Conservation (phyloP, 139 green algal genomes). For the Trebouxia sp. region DNA sequence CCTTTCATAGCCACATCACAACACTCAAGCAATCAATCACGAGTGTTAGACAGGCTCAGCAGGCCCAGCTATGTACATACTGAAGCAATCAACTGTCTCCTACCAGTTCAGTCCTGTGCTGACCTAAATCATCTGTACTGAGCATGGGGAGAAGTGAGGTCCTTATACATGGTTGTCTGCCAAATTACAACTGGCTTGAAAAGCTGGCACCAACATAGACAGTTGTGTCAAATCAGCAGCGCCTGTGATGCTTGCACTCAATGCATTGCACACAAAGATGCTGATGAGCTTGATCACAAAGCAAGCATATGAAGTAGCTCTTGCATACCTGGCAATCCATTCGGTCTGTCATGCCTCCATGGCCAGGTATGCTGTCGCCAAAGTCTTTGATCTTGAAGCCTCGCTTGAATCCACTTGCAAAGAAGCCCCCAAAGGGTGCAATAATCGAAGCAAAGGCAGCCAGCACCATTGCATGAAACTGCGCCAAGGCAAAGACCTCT, state of each 20-base stretch:
- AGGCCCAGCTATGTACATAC: too few relatives aligned
- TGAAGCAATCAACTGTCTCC: too few relatives aligned
- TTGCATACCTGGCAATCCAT: constrained; percentile 93
- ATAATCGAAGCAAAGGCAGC: constrained; percentile 93
- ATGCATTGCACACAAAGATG: not conserved
- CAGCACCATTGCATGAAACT: constrained; percentile 66
- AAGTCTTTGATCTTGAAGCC: constrained; percentile 99
- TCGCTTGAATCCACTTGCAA: constrained; percentile 97
- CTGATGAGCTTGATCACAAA: not conserved
- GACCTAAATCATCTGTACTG: too few relatives aligned
- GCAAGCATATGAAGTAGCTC: not conserved
- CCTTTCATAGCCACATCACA: too few relatives aligned
- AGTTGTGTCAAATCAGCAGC: not conserved
- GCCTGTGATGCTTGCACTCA: not conserved
- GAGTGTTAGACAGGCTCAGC: too few relatives aligned
- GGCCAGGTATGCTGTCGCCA: constrained; percentile 95
- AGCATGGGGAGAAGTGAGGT: too few relatives aligned
- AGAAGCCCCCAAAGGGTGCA: constrained; percentile 98
- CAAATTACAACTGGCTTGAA: too few relatives aligned
- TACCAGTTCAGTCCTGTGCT: too few relatives aligned
- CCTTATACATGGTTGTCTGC: too few relatives aligned
- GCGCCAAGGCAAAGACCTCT: not conserved
- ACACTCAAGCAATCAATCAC: too few relatives aligned
- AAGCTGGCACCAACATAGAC: too few relatives aligned
- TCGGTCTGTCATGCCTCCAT: constrained; percentile 97